Conservation (phyloP, 192 early-diverging fungal species). For the Rhizophagus clarus region DNA sequence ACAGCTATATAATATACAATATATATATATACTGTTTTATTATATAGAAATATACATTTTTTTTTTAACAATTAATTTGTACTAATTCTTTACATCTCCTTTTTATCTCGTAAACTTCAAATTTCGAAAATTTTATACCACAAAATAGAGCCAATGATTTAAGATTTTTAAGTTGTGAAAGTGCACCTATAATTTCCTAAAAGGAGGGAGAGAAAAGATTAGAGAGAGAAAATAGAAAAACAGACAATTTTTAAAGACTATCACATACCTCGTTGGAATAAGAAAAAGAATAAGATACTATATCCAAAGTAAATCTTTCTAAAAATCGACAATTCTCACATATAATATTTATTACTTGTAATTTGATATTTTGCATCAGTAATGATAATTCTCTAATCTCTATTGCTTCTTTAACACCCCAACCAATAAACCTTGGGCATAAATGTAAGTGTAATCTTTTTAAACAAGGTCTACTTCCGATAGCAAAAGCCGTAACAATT, state of each 20-base stretch:
- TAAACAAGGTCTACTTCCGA: neutral
- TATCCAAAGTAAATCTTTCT: constrained; percentile 8
- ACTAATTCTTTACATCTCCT: neutral
- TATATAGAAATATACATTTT: no score
- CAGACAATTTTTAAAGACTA: no score
- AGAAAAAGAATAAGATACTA: neutral
- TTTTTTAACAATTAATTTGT: constrained; percentile 2
- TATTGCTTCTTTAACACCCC: neutral
- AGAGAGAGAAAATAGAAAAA: neutral
- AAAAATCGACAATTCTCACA: neutral
- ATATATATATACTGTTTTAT: no score
- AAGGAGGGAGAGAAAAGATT: no score
- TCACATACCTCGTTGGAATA: neutral
- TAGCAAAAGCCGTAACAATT: neutral
- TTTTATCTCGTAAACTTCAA: neutral
- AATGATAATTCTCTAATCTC: neutral
- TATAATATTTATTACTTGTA: neutral
- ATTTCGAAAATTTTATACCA: neutral
- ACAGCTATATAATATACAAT: no score
- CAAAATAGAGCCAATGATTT: constrained; percentile 6
- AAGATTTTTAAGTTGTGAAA: constrained; percentile 4
- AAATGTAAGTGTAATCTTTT: neutral
- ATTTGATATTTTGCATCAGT: neutral
- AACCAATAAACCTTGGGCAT: neutral
- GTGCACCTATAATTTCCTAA: neutral